phyloP scores from a whole-genome alignment of 176 grass and related monocot genomes.

The bread wheat (Triticum aestivum) region DNA sequence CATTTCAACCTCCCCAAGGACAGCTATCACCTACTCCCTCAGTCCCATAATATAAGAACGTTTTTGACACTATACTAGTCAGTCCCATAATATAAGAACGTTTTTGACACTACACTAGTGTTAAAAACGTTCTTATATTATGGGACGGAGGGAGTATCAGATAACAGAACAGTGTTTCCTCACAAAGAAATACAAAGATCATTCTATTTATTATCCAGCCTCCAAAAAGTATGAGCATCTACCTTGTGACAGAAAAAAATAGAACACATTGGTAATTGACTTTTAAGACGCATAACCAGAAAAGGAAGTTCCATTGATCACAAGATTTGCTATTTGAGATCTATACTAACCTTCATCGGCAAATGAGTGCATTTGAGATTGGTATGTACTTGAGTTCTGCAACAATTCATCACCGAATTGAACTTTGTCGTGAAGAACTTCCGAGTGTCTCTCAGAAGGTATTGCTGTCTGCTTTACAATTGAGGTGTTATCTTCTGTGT shows the following conservation, averaged over 20 bases:
- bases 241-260: background rate
- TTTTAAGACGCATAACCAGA: slow-evolving; percentile 5
- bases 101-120: no score
- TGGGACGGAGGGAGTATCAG: background rate
- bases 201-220: background rate
- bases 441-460: slow-evolving; percentile 47
- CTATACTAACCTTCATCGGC: slow-evolving; percentile 58
- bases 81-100: no score
- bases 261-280: background rate
- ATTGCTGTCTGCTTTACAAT: slow-evolving; percentile 24
- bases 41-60: no score
- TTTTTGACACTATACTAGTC: no score
- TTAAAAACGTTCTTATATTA: no score
- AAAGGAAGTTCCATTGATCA: background rate
- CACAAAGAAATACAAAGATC: background rate
- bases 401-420: slow-evolving; percentile 52
- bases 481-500: slow-evolving; percentile 41
- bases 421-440: slow-evolving; percentile 48
- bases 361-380: slow-evolving; percentile 62
- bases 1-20: background rate
- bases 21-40: background rate
- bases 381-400: slow-evolving; percentile 45
- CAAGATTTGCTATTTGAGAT: slow-evolving; percentile 4
- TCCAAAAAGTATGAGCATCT: background rate
- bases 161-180: background rate